A percentile compares a stretch with the other conserved stretches of the same genome.
phyloP scores from a whole-genome alignment of 352 stramenopile species.

The Pythium sp. region DNA sequence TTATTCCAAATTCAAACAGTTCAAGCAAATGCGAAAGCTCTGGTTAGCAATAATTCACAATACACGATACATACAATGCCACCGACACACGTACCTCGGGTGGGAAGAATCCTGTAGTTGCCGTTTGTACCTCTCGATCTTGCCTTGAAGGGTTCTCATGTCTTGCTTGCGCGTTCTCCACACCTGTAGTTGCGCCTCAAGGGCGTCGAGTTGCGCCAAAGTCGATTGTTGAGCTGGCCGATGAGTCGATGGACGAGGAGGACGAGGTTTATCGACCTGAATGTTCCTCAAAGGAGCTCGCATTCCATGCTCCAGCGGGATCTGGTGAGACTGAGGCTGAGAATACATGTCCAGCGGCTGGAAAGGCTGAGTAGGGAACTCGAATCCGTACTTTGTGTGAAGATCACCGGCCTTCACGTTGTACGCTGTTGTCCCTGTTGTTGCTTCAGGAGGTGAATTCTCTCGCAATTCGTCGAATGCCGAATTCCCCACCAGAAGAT shows the following conservation, averaged over 20 bases:
- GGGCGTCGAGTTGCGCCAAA: constrained; percentile 11
- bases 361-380: constrained; percentile 14
- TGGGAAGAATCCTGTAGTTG: not conserved
- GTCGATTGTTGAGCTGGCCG: not conserved
- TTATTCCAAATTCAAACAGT: not conserved
- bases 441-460: not conserved
- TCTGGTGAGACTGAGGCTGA: not conserved
- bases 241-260: not conserved
- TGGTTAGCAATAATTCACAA: not conserved
- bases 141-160: constrained; percentile 2
- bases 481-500: constrained; percentile 19
- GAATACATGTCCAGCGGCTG: not conserved
- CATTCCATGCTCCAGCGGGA: not conserved
- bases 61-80: not conserved
- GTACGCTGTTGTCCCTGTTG: not conserved
- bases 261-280: not conserved
- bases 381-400: constrained; percentile 14
- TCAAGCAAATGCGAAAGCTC: not conserved
- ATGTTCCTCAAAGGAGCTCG: not conserved
- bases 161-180: constrained; percentile 13
- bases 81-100: constrained; percentile 3
- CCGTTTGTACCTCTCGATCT: constrained; percentile 4
- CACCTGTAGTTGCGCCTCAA: constrained; percentile 13
- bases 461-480: not conserved
- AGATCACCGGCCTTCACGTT: constrained; percentile 1